phyloP scores from a whole-genome alignment of 2,329 filamentous ascomycete genomes.

The Verticillium alfalfae region DNA sequence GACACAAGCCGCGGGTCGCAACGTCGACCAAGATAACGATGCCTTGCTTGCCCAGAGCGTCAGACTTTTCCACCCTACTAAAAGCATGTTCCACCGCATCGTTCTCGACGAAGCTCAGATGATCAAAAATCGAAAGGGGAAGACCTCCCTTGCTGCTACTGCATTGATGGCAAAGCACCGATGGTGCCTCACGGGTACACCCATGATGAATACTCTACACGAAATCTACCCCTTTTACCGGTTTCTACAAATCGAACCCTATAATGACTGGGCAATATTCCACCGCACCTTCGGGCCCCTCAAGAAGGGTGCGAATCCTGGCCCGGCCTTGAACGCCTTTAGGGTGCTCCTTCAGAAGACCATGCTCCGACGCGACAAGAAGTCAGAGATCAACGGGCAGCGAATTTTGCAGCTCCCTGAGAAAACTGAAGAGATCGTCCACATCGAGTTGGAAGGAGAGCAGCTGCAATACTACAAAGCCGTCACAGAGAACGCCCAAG shows the following conservation, averaged over 20 bases:
- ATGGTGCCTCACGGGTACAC: constrained; percentile 75
- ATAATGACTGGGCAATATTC: constrained; percentile 61
- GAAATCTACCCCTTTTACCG: constrained; percentile 74
- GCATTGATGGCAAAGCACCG: constrained; percentile 54
- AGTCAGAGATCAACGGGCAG: constrained; percentile 71
- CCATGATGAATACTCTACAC: constrained; percentile 80
- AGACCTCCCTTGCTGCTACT: constrained; percentile 43
- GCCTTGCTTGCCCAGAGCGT: constrained; percentile 31
- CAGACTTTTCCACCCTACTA: constrained; percentile 55
- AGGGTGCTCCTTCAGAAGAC: constrained; percentile 74
- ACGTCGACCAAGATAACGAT: constrained; percentile 29
- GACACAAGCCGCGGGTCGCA: constrained; percentile 37
- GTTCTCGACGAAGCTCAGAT: constrained; percentile 77
- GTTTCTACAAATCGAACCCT: constrained; percentile 74
- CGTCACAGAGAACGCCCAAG: constrained; percentile 60
- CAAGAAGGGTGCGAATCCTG: constrained; percentile 36
- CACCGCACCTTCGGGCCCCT: constrained; percentile 38
- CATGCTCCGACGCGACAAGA: constrained; percentile 77
- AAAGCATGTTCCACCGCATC: constrained; percentile 59
- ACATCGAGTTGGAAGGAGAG: constrained; percentile 62
- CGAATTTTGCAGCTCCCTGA: constrained; percentile 66
- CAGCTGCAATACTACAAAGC: constrained; percentile 60
- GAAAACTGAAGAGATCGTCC: constrained; percentile 55
- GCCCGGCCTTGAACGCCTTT: constrained; percentile 62
- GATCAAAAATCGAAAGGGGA: constrained; percentile 68